Evolutionary conservation across 2,329 filamentous ascomycete species (phyloP).

Genomic region (Gnomoniopsis smithogilvyi): DNA sequence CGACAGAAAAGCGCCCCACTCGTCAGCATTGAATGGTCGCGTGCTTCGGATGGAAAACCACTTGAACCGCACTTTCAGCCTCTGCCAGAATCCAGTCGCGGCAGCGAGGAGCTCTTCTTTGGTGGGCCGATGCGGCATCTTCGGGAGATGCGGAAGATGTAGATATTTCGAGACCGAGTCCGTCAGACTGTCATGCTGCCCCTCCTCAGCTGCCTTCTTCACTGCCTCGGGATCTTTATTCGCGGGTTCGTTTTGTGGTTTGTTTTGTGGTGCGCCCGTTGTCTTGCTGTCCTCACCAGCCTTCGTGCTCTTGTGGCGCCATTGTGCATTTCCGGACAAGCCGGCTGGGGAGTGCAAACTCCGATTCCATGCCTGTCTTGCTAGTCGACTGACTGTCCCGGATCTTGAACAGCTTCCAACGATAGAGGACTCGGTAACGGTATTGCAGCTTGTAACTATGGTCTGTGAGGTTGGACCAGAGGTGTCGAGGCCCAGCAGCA

Average conservation of each 20-base stretch:
- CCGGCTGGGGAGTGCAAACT: constrained; percentile 26
- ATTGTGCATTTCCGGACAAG: constrained; percentile 22
- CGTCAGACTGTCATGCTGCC: constrained; percentile 30
- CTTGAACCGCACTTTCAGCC: constrained; percentile 89
- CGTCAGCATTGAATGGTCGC: constrained; percentile 91
- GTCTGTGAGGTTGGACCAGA: constrained; percentile 34
- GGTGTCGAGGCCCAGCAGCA: constrained; percentile 46
- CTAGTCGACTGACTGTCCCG: constrained; percentile 31
- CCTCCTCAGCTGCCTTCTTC: not conserved
- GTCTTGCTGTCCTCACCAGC: constrained; percentile 21
- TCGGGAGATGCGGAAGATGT: constrained; percentile 55
- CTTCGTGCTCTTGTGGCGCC: constrained; percentile 30
- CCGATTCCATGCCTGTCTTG: constrained; percentile 35
- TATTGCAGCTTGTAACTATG: constrained; percentile 36
- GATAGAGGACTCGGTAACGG: constrained; percentile 35
- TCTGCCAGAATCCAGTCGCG: constrained; percentile 88
- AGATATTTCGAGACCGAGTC: constrained; percentile 58
- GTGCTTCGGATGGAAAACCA: constrained; percentile 96
- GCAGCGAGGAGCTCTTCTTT: constrained; percentile 92
- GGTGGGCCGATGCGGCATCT: constrained; percentile 81
- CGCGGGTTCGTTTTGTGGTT: constrained; percentile 19
- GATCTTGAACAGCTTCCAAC: constrained; percentile 25
- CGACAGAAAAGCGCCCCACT: constrained; percentile 92
- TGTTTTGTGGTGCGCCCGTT: constrained; percentile 6
- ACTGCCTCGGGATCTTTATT: constrained; percentile 34